A percentile compares a stretch with the other conserved stretches of the same genome.
phyloP scores from a whole-genome alignment of 2,329 filamentous ascomycete genomes.

The Thielaviopsis punctulata region DNA sequence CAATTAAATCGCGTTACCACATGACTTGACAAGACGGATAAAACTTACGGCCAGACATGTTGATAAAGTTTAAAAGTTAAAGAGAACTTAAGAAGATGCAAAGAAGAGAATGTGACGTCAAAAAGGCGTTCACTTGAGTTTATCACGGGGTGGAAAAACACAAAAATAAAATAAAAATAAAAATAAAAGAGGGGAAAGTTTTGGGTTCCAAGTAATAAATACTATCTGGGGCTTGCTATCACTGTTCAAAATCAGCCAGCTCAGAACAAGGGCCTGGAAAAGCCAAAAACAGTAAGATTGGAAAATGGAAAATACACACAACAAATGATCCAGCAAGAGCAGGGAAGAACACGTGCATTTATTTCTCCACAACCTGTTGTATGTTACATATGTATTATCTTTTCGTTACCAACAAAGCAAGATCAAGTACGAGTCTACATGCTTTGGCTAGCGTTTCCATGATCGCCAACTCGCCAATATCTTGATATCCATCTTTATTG shows the following conservation, averaged over 20 bases:
- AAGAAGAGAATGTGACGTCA: background rate
- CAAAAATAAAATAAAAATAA: slow-evolving; percentile 1
- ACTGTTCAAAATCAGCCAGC: slow-evolving; percentile 5
- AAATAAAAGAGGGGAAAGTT: slow-evolving; percentile 5
- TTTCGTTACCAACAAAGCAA: too few relatives aligned
- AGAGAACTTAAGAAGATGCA: background rate
- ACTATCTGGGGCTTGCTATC: slow-evolving; percentile 5
- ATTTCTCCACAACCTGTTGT: too few relatives aligned
- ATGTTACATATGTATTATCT: too few relatives aligned
- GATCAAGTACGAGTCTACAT: too few relatives aligned
- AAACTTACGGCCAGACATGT: slow-evolving; percentile 14
- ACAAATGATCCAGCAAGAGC: background rate
- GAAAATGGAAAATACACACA: background rate
- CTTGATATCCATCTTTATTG: too few relatives aligned
- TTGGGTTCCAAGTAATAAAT: slow-evolving; percentile 6
- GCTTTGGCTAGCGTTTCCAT: too few relatives aligned
- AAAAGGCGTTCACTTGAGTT: background rate
- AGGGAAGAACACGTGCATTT: too few relatives aligned
- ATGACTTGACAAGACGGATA: background rate
- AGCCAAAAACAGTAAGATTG: background rate
- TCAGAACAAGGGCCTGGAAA: background rate
- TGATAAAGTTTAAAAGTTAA: slow-evolving; percentile 2
- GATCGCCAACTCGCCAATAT: too few relatives aligned
- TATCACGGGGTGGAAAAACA: slow-evolving; percentile 1
- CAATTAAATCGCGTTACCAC: slow-evolving; percentile 1